These are phyloP conservation scores for Eragrostis tef DNA, from an alignment of 202 grass and related monocot species.

Conservation along the genomic window DNA sequence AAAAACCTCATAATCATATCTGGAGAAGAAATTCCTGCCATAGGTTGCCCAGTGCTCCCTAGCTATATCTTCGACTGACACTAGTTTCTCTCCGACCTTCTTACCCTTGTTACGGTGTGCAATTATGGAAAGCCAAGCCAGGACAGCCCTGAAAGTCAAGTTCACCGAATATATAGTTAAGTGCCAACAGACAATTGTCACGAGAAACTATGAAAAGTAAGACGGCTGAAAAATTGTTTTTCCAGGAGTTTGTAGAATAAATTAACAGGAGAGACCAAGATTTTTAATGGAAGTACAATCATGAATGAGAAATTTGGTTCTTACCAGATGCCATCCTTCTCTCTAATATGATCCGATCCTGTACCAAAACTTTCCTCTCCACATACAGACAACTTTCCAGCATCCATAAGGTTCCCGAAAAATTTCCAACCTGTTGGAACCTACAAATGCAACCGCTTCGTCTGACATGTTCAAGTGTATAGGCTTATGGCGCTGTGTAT, in stretches of 20 bases:
- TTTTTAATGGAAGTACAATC: neutral
- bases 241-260: neutral
- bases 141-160: slow-evolving; percentile 73
- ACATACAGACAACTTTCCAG: slow-evolving; percentile 83
- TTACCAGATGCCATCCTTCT: slow-evolving; percentile 98
- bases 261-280: slow-evolving; percentile 6
- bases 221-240: neutral
- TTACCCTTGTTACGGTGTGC: slow-evolving; percentile 77
- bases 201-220: slow-evolving; percentile 16
- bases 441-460: slow-evolving; percentile 48
- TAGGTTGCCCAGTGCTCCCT: slow-evolving; percentile 90
- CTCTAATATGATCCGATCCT: slow-evolving; percentile 90
- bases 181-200: neutral
- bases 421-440: slow-evolving; percentile 99
- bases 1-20: slow-evolving; percentile 94
- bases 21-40: slow-evolving; percentile 90
- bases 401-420: slow-evolving; percentile 94
- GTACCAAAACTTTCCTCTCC: slow-evolving; percentile 97
- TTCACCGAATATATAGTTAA: slow-evolving; percentile 3
- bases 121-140: slow-evolving; percentile 91
- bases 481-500: neutral
- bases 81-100: slow-evolving; percentile 71
- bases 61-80: slow-evolving; percentile 83
- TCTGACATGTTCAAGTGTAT: slow-evolving; percentile 35
- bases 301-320: slow-evolving; percentile 34